Evolutionary conservation across 495 filamentous ascomycete species (phyloP).

Genomic region (Xylaria nigripes): DNA sequence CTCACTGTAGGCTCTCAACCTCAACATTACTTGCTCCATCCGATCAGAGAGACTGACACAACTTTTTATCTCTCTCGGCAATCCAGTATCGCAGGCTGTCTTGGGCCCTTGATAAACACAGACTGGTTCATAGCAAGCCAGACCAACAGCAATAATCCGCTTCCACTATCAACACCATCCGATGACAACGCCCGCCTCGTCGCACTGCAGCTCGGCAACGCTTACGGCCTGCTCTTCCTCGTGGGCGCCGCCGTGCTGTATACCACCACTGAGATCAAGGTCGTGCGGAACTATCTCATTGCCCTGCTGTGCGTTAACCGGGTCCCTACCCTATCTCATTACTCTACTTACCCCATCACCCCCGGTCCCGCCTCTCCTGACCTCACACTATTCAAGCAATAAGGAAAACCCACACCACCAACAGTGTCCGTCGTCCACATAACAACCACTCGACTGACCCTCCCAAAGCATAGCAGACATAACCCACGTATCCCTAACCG

Average conservation of each 20-base stretch:
- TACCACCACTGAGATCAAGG: constrained; percentile 53
- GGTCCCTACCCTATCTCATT: not conserved
- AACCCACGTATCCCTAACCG: constrained; percentile 59
- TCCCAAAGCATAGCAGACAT: constrained; percentile 50
- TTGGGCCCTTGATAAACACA: constrained; percentile 47
- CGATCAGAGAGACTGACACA: constrained; percentile 5
- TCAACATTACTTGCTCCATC: not conserved
- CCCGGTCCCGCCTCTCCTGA: not conserved
- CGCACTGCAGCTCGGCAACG: constrained; percentile 53
- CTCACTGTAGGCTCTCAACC: constrained; percentile 45
- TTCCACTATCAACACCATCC: constrained; percentile 13
- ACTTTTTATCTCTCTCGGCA: not conserved
- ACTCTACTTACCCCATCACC: not conserved
- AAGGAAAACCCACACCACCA: not conserved
- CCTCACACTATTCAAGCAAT: not conserved
- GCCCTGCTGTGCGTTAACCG: constrained; percentile 39
- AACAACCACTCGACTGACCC: not conserved
- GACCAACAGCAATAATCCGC: constrained; percentile 34
- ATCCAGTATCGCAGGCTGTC: constrained; percentile 46
- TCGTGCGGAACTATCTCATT: constrained; percentile 59
- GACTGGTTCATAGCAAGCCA: constrained; percentile 55
- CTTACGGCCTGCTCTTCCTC: constrained; percentile 57
- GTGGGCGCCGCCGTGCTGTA: constrained; percentile 54
- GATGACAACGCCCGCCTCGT: constrained; percentile 29
- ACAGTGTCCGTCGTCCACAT: too few species aligned